Percentiles rank a stretch among this genome's conserved stretches.
These are phyloP conservation scores for Cardamine occulta DNA, from an alignment of 345 rosid genomes.

Conservation along the genomic window DNA sequence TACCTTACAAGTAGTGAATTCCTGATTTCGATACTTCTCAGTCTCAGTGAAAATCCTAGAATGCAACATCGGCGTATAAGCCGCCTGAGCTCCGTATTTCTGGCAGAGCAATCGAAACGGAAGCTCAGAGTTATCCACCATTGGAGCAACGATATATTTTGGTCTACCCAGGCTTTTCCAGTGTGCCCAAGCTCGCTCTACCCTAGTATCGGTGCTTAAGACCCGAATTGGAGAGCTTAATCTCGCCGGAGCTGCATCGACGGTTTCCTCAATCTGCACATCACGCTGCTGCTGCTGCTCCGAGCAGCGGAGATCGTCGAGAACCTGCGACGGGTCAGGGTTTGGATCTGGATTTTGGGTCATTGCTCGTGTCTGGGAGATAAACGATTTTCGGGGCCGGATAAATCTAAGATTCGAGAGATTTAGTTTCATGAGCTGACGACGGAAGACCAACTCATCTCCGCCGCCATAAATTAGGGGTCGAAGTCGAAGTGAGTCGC, in stretches of 20 bases:
- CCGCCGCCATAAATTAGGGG: conserved; percentile 55
- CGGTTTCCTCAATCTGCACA: conserved; percentile 18
- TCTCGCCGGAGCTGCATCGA: conserved; percentile 29
- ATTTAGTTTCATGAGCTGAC: conserved; percentile 55
- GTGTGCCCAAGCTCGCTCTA: conserved; percentile 84
- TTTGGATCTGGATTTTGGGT: conserved; percentile 33
- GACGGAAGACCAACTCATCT: conserved; percentile 56
- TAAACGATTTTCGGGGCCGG: conserved; percentile 22
- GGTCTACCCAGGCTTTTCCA: conserved; percentile 83
- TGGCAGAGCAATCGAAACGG: conserved; percentile 94
- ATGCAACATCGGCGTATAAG: conserved; percentile 95
- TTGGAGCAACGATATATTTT: conserved; percentile 83
- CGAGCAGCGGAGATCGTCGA: conserved; percentile 52
- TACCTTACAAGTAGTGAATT: conserved; percentile 92
- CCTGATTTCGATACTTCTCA: conserved; percentile 75
- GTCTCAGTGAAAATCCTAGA: conserved; percentile 79
- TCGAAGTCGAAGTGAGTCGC: conserved; percentile 1
- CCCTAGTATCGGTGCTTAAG: conserved; percentile 50
- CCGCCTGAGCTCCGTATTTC: conserved; percentile 90
- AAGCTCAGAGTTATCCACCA: conserved; percentile 98
- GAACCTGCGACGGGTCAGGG: conserved; percentile 36
- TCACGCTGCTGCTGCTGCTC: conserved; percentile 24
- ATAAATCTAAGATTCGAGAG: conserved; percentile 34
- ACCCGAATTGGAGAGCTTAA: conserved; percentile 42
- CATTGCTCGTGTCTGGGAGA: conserved; percentile 50